Base-by-base conservation (phyloP, 108 stramenopile genomes). In the Cyclotella distinguenda region DNA sequence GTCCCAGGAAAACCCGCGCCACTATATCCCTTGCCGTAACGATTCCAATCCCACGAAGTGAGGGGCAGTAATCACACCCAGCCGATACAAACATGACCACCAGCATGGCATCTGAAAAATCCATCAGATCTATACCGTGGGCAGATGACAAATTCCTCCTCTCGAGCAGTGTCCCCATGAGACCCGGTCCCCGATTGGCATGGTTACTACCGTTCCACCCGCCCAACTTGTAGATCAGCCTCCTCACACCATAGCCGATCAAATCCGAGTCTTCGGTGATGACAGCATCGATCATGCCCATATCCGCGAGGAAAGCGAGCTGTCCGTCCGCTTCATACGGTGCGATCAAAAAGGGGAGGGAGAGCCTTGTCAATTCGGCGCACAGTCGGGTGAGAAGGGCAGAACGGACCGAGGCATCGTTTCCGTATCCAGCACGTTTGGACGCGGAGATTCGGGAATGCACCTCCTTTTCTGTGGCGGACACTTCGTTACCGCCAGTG, bases 281-380 rank as follows among this genome's bases (percentile, higher is more conserved):
- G 19, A 98, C 85, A 22, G 88, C 57, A 69, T 97, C 97, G 27
- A 95, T 89, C 26, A 60, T 32, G 6, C 78, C 79, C n/a, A 19
- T 28, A 10, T 71, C 74, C 16, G 87, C 57, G 26, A 99, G 74
- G 46, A 83, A 96, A 6, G 96, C 97, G 39, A 99, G 81, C 68
- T 99, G 97, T 19, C 93, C 91, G 79, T 99, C 99, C 4, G 98
- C 96, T 80, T 99, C 99, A 74, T 97, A 98, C 0, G 99, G 99
- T 16, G 97, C 92, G 25, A 98, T 95, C 18, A 98, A 16, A 62
- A 82, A 96, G 0, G 87, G 79, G 25, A 73, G 80, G 21, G 56
- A 19, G 19, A 76, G 47, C 19, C 34, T 44, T 26, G 77, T 71
- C 42, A 87, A 72, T 35, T 62, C 77, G 9, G 59, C 39, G 12